Percentiles rank a stretch among this genome's conserved stretches.
phyloP scores from a whole-genome alignment of 768 basidiomycete species.

The Pleurotus cornucopiae region DNA sequence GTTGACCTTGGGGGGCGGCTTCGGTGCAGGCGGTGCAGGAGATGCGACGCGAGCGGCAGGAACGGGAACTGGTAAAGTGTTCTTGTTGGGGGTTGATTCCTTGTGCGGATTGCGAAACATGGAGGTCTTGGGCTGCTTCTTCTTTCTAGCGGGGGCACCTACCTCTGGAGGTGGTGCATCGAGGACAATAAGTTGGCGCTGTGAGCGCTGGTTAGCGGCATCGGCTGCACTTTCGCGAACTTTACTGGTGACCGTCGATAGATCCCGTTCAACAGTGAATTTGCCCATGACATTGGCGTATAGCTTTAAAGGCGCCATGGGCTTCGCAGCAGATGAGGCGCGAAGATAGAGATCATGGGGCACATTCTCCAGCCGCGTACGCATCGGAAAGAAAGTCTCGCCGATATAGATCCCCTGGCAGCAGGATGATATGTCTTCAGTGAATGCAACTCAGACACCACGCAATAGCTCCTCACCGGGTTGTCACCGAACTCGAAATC shows the following conservation, averaged over 20 bases:
- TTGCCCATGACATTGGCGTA: constrained; percentile 74
- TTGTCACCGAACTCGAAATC: constrained; percentile 59
- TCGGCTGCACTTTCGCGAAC: constrained; percentile 42
- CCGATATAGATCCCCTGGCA: constrained; percentile 64
- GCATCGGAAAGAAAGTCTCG: constrained; percentile 59
- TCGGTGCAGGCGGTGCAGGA: constrained; percentile 18
- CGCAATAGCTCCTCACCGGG: constrained; percentile 40
- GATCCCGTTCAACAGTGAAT: constrained; percentile 60
- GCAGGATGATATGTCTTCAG: constrained; percentile 1
- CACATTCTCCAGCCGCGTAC: constrained; percentile 41
- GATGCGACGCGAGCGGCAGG: constrained; percentile 22
- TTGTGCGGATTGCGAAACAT: constrained; percentile 37
- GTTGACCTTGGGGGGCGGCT: constrained; percentile 10
- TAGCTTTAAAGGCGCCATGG: constrained; percentile 63
- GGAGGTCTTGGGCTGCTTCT: constrained; percentile 22
- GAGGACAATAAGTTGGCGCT: constrained; percentile 46
- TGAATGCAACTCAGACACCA: neutral
- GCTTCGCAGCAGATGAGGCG: constrained; percentile 51
- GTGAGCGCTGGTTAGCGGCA: constrained; percentile 36
- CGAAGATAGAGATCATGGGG: constrained; percentile 75
- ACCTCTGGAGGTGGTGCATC: constrained; percentile 32
- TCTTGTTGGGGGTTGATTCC: constrained; percentile 22
- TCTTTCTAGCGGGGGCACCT: constrained; percentile 29
- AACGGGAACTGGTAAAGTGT: constrained; percentile 22
- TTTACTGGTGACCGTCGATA: constrained; percentile 40